Percentiles rank a stretch among this genome's conserved stretches.
These are phyloP conservation scores for Copromyces sp. DNA, from an alignment of 495 filamentous ascomycete species.

Conservation along the genomic window DNA sequence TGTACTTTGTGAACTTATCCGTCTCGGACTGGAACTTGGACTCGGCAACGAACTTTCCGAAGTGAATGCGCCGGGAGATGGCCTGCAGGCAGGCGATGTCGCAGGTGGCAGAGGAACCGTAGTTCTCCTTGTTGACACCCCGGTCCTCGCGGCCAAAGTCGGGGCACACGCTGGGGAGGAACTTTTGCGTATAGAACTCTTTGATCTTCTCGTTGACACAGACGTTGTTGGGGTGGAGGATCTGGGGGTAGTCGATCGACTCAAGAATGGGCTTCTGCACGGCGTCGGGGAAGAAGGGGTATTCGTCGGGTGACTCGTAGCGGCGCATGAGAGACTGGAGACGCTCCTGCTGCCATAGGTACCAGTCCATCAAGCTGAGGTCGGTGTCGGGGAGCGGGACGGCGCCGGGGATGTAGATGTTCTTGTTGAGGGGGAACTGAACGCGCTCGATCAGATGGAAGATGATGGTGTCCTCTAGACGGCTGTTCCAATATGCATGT, in stretches of 20 bases:
- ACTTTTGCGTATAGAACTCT: constrained; percentile 65
- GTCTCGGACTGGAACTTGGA: constrained; percentile 87
- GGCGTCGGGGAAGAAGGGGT: constrained; percentile 87
- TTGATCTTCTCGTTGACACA: constrained; percentile 88
- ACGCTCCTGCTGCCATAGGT: constrained; percentile 78
- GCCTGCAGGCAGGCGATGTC: constrained; percentile 90
- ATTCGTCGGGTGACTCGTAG: constrained; percentile 93
- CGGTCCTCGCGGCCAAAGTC: constrained; percentile 61
- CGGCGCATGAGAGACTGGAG: constrained; percentile 91
- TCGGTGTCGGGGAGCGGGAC: constrained; percentile 59
- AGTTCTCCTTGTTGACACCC: constrained; percentile 86
- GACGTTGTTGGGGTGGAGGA: constrained; percentile 87
- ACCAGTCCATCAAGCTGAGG: constrained; percentile 87
- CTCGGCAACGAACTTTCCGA: constrained; percentile 98
- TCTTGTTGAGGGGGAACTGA: constrained; percentile 88
- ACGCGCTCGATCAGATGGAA: constrained; percentile 97
- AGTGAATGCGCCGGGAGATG: constrained; percentile 85
- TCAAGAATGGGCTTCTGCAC: constrained; percentile 73
- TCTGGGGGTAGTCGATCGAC: constrained; percentile 79
- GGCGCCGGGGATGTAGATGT: constrained; percentile 77
- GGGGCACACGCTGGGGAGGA: constrained; percentile 75
- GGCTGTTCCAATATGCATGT: constrained; percentile 39
- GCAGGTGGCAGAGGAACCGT: constrained; percentile 82
- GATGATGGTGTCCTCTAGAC: constrained; percentile 95
- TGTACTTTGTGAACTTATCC: constrained; percentile 68